A percentile compares a stretch with the other conserved stretches of the same genome.
Conservation (phyloP, 1,284 basidiomycete genomes). For the Heterobasidion irregulare region DNA sequence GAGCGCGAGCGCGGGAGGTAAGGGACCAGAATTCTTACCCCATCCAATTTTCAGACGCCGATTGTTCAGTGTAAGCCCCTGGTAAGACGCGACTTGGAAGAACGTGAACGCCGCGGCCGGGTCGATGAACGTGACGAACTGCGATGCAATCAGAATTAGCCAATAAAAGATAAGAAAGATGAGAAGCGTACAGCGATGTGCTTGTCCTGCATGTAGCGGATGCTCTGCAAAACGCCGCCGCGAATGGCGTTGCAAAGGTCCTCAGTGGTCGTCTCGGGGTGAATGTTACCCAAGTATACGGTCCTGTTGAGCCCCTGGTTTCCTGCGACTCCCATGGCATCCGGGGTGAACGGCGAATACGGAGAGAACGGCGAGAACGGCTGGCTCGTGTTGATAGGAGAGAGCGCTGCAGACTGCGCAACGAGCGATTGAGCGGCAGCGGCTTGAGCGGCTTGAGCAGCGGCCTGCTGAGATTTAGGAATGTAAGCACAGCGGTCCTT, state of each 20-base stretch:
- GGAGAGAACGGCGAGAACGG: conserved; percentile 43
- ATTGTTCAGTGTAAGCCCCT: conserved; percentile 84
- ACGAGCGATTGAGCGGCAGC: conserved; percentile 77
- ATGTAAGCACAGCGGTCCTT: conserved; percentile 95
- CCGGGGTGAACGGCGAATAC: conserved; percentile 51
- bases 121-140: conserved; percentile 91
- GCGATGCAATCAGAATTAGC: conserved; percentile 8
- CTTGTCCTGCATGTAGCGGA: conserved; percentile 90
- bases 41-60: conserved; percentile 90
- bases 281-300: conserved; percentile 90
- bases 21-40: conserved; percentile 87
- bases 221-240: conserved; percentile 85
- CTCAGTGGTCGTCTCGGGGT: conserved; percentile 86
- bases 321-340: conserved; percentile 34
- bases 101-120: conserved; percentile 86
- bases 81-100: conserved; percentile 82
- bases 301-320: conserved; percentile 71
- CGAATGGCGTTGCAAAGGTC: conserved; percentile 92
- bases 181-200: conserved; percentile 67
- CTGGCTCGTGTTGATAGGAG: conserved; percentile 20
- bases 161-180: conserved; percentile 3
- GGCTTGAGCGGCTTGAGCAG: conserved; percentile 73
- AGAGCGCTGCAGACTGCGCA: conserved; percentile 41
- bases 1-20: conserved; percentile 75
- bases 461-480: conserved; percentile 82